Percentiles rank a stretch among this genome's conserved stretches.
Conservation (phyloP, 176 grass and related monocot genomes). For the Triticum aestivum region IWGSC_CS_RefSeq_v2.1 NC_057805.1:417490429-417490928, state of each 20-base stretch:
- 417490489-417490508: constrained; percentile 97
- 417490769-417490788: constrained; percentile 90
- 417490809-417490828: constrained; percentile 95
- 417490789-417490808: constrained; percentile 96
- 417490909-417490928: neutral
- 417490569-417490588: constrained; percentile 95
- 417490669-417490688: neutral
- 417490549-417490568: constrained; percentile 98
- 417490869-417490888: constrained; percentile 15
- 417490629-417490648: constrained; percentile 33
- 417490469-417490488: constrained; percentile 98
- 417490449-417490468: constrained; percentile 83
- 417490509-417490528: constrained; percentile 99
- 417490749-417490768: constrained; percentile 79
- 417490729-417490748: constrained; percentile 96
- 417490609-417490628: constrained; percentile 20
- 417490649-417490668: neutral
- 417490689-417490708: neutral
- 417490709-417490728: constrained; percentile 98
- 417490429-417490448: constrained; percentile 19
- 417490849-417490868: neutral
- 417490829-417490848: constrained; percentile 73
- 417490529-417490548: constrained; percentile 90
- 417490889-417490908: neutral
- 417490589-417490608: constrained; percentile 99